Evolutionary conservation across 495 filamentous ascomycete genomes (phyloP).

Genomic region (Haplographium delicatum): DNA sequence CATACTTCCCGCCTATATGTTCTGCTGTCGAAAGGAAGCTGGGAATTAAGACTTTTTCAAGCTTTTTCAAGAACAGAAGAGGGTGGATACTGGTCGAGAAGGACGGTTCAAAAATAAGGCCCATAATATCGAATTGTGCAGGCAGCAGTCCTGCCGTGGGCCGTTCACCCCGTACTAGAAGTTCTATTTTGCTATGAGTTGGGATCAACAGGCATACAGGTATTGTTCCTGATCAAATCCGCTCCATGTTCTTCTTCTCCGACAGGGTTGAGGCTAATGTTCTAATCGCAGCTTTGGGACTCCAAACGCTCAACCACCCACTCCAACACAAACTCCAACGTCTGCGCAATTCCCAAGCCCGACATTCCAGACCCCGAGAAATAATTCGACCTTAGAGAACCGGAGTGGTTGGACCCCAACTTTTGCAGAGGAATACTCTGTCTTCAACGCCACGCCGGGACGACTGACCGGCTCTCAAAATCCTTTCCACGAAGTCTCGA

Average conservation of each 20-base stretch:
- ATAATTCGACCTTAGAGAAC: slow-evolving; percentile 40
- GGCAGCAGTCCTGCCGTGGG: slow-evolving; percentile 17
- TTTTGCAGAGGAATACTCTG: slow-evolving; percentile 53
- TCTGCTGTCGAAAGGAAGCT: not conserved
- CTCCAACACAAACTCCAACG: slow-evolving; percentile 69
- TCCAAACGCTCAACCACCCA: slow-evolving; percentile 71
- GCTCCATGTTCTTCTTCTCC: too few relatives aligned
- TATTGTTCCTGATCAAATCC: too few relatives aligned
- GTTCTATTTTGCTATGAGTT: slow-evolving; percentile 61
- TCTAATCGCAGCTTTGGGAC: slow-evolving; percentile 60
- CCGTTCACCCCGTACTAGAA: slow-evolving; percentile 12
- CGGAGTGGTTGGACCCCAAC: slow-evolving; percentile 47
- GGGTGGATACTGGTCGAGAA: slow-evolving; percentile 16
- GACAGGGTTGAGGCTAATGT: slow-evolving; percentile 6
- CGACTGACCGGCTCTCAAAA: slow-evolving; percentile 39
- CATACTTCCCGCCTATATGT: slow-evolving; percentile 2
- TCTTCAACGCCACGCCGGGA: slow-evolving; percentile 51
- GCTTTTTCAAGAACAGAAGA: too few relatives aligned
- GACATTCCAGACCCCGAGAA: slow-evolving; percentile 63
- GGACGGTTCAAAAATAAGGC: not conserved
- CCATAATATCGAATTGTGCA: slow-evolving; percentile 6
- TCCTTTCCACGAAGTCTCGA: slow-evolving; percentile 28
- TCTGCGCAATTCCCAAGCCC: slow-evolving; percentile 56
- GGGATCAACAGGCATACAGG: slow-evolving; percentile 68
- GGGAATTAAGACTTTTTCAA: not conserved